Evolutionary conservation across 2,329 filamentous ascomycete genomes (phyloP).

Genomic region (Cytospora piceicola): DNA sequence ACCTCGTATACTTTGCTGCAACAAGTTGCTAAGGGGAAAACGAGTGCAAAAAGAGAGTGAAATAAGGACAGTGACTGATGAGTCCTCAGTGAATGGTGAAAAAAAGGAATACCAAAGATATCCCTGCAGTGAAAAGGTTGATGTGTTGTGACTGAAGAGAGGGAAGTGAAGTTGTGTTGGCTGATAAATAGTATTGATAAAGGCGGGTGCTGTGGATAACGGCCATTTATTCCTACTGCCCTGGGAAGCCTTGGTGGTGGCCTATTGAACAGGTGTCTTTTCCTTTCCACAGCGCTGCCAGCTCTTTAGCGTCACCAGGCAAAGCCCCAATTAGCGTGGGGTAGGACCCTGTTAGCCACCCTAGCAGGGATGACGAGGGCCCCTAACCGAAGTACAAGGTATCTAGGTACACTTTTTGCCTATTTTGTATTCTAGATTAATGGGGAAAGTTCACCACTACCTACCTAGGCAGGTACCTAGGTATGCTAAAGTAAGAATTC

Average conservation of each 20-base stretch:
- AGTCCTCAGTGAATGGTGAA: slow-evolving; percentile 20
- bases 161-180: slow-evolving; percentile 7
- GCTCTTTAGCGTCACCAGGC: slow-evolving; percentile 17
- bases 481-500: slow-evolving; percentile 1
- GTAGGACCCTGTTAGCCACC: slow-evolving; percentile 17
- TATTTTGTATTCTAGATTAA: neutral
- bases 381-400: slow-evolving; percentile 3
- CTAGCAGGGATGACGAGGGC: slow-evolving; percentile 9
- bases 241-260: neutral
- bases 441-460: neutral
- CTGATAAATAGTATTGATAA: slow-evolving; percentile 21
- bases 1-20: slow-evolving; percentile 19
- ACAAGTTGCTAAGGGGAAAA: slow-evolving; percentile 7
- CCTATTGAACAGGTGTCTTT: slow-evolving; percentile 26
- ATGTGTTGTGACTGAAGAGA: slow-evolving; percentile 3
- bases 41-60: neutral
- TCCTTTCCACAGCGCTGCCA: slow-evolving; percentile 19
- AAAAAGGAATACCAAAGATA: slow-evolving; percentile 15
- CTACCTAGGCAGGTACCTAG: too few relatives aligned
- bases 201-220: slow-evolving; percentile 14
- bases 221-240: slow-evolving; percentile 18
- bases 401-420: neutral
- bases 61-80: slow-evolving; percentile 13
- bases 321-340: slow-evolving; percentile 17
- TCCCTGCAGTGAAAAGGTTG: slow-evolving; percentile 19